A percentile compares a stretch with the other conserved stretches of the same genome.
Evolutionary conservation across 2,329 filamentous ascomycete species (phyloP).

Genomic region (Gremmenia infestans): DNA sequence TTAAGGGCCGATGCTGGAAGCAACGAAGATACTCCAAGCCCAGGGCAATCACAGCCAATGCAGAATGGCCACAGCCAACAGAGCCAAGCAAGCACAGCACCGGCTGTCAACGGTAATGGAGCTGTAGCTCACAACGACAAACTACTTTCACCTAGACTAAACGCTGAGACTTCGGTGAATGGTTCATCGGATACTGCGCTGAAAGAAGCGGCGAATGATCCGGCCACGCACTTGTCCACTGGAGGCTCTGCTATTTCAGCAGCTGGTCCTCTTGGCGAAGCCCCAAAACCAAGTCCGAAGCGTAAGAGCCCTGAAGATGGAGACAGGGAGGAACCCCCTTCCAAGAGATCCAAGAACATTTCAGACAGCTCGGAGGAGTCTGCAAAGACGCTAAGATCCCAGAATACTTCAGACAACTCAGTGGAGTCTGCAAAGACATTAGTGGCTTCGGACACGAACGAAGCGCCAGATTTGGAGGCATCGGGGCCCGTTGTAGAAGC

Average conservation of each 20-base stretch:
- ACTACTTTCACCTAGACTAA: background rate
- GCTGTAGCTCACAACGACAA: background rate
- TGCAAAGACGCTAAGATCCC: no score
- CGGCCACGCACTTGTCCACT: conserved; percentile 21
- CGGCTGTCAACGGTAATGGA: conserved; percentile 4
- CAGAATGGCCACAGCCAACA: conserved; percentile 9
- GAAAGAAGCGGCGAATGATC: conserved; percentile 26
- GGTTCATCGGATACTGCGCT: conserved; percentile 18
- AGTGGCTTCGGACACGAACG: background rate
- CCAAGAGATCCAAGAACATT: conserved; percentile 10
- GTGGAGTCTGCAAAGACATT: background rate
- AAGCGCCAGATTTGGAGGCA: no score
- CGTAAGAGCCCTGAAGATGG: conserved; percentile 9
- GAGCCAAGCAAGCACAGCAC: conserved; percentile 5
- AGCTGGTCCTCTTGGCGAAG: background rate
- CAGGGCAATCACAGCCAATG: conserved; percentile 7
- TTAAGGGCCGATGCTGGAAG: conserved; percentile 16
- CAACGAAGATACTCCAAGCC: conserved; percentile 13
- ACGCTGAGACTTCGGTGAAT: background rate
- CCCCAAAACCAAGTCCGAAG: conserved; percentile 11
- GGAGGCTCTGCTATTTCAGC: conserved; percentile 1
- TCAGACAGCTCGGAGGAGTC: no score
- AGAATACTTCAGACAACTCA: conserved; percentile 5
- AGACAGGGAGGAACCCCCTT: background rate
- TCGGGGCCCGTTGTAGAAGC: background rate